Evolutionary conservation across 345 rosid species (phyloP), one percentile per base, ranked within the genome.

Genomic region (Gossypioides kirkii): DNA sequence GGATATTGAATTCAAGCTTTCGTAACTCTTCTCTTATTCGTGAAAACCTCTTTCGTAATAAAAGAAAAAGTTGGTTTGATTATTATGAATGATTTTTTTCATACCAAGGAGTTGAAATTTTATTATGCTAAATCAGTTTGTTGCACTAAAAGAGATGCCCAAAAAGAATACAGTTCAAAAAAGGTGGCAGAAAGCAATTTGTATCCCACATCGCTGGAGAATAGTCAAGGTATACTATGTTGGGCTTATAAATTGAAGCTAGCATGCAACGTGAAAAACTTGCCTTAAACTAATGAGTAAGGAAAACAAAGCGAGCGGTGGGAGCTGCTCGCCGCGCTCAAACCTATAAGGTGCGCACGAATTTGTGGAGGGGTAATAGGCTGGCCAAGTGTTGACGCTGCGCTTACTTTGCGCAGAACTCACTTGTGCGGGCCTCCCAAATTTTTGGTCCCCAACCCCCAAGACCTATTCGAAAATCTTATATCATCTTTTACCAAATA

Each of bases 251-350:
- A 81, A 70, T 10, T 2, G 0, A 0, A 6, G 4, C 2, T 1
- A 3, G 6, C 46, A 3, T 2, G 0, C 0, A 0, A 0, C 0
- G 0, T n/a, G 0, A 0, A 0, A 0, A 10, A 38, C 0, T 17
- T 64, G 97, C 96, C 96, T 88, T 91, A 91, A 91, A 90, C 97
- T 86, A 91, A 94, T 88, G 98, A 90, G 97, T 90, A 94, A 91
- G 96, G 96, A 94, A 91, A 94, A 88, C 94, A 94, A 91, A 86
- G 97, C 90, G 84, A 66, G 25, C 74, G 83, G 94, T 85, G 96
- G 68, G 92, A 86, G 77, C 83, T 58, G 90, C 55, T 80, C 72
- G 91, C 94, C 64, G 98, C 93, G 94, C 85, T 16, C 8, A 2
- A 18, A 20, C 0, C 0, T 0, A 2, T 1, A 1, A 10, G 28